Base-by-base conservation (phyloP, 306 rosid species). In the Pterocarpus santalinus region DNA sequence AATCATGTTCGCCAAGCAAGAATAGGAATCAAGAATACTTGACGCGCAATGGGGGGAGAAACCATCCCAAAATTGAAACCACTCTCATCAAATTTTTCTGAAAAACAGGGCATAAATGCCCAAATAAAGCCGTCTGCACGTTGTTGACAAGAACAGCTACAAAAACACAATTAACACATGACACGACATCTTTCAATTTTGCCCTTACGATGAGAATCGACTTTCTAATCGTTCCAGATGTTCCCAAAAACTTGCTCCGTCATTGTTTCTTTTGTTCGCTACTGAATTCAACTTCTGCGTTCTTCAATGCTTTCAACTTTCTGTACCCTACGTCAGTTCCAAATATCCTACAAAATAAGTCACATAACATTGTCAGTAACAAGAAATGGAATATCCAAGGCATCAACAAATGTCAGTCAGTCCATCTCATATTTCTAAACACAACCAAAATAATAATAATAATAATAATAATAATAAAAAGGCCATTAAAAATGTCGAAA, bases 261-360 rank as follows among this genome's bases (percentile, higher is more conserved):
- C 72, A 32, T 63, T 4, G 52, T 79, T 81, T 87, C 81, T 43
- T 84, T 60, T 80, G 76, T 73, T 87, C 81, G 80, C 79, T 61
- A 14, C 30, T 49, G 65, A 83, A 89, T 65, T 86, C 91, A n/a
- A 63, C 44, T 57, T 79, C 80, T 7, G 34, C 43, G 36, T 52
- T 79, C 88, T 91, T 85, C 71, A 88, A 85, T 46, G 82, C 94
- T 78, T 87, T 87, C 88, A 91, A 82, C 90, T 88, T 91, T 85
- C 89, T 82, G 89, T 90, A 91, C 33, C 97, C 97, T 14, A 70
- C 77, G 69, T 91, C 97, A 5, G 97, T 91, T 43, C 92, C 97
- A 82, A 91, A 91, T 64, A 91, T 78, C 92, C 97, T 91, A 36
- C 52, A 75, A 49, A 72, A 65, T 22, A 34, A 6, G 52, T 66